Evolutionary conservation across 768 basidiomycete species (phyloP).

Genomic region (Trichaptum fuscoviolaceum): DNA sequence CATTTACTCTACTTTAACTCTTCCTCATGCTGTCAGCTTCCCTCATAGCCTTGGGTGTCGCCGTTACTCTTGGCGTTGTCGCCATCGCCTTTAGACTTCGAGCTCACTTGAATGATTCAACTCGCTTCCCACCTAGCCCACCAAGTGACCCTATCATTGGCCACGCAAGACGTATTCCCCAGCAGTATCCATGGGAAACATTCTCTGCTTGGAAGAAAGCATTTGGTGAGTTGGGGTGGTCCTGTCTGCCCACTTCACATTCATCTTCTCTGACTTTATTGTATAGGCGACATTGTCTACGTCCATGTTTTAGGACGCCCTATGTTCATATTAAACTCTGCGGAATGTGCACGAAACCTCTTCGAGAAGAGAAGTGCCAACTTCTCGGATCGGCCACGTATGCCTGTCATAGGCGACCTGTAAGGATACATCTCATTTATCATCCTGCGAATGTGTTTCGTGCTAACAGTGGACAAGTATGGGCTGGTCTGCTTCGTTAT

Average conservation of each 20-base stretch:
- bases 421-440: conserved; percentile 9
- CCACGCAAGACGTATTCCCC: conserved; percentile 25
- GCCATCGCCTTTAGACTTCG: neutral
- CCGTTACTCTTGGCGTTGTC: neutral
- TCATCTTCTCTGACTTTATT: neutral
- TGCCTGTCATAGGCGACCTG: conserved; percentile 8
- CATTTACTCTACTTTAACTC: neutral
- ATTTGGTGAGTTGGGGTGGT: conserved; percentile 18
- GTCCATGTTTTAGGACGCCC: conserved; percentile 10
- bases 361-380: conserved; percentile 12
- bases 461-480: conserved; percentile 13
- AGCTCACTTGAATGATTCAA: neutral
- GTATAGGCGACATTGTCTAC: conserved; percentile 14
- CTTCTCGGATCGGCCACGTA: conserved; percentile 13
- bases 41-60: neutral
- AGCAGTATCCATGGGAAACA: conserved; percentile 18
- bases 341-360: conserved; percentile 9
- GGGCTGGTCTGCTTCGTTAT: conserved; percentile 13
- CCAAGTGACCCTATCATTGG: conserved; percentile 24
- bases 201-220: conserved; percentile 22
- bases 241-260: neutral
- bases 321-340: conserved; percentile 14
- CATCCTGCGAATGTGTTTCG: neutral
- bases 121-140: conserved; percentile 28
- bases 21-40: neutral